Base-by-base conservation (phyloP, 2,329 filamentous ascomycete species). In the Fusarium kyushuense region DNA sequence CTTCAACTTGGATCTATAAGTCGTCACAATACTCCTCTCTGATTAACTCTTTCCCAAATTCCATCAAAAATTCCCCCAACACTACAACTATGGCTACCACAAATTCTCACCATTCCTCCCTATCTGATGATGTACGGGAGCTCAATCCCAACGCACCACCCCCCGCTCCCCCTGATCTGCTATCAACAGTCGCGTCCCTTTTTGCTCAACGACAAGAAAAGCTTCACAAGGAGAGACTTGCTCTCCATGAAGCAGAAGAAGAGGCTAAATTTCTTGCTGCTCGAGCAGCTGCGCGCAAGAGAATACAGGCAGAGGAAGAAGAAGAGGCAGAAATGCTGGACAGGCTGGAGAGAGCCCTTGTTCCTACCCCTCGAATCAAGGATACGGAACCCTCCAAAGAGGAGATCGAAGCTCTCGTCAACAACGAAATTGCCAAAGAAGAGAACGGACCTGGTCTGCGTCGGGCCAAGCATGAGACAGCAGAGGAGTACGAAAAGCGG, bases 391-490 rank as follows among this genome's bases (percentile, higher is more conserved):
- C 65, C 27, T 52, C 42, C 16, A 40, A 17, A 13, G 38, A 48
- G 7, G 67, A 70, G 16, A 45, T 70, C 13, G 58, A 67, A 12
- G 47, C 32, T 17, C 54, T 64, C 19, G 36, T 70, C 13, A 54
- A 70, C n/a, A 14, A 45, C 2, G 33, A 67, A 23, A 29, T 70
- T 11, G 32, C 42, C 2, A 54, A 36, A 41, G 67, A 61, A 30
- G 45, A 33, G 4, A 54, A 45, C 29, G 40, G 47, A 5, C 25
- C 13, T 5, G 54, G 67, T 7, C n/a, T 70, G 5, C 35, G 47
- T 10, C 63, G 27, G 12, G 41, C 52, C 19, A 42, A 38, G 35
- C 36, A 33, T 2, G 67, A 70, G 41, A 53, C 67, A 7, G 10
- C 16, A 4, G 14, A 46, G 14, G n/a, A 48, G 9, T 63, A 70